These are phyloP conservation scores for Chrysoporthe puriensis DNA, from an alignment of 2,329 filamentous ascomycete species.

Conservation along the genomic window DNA sequence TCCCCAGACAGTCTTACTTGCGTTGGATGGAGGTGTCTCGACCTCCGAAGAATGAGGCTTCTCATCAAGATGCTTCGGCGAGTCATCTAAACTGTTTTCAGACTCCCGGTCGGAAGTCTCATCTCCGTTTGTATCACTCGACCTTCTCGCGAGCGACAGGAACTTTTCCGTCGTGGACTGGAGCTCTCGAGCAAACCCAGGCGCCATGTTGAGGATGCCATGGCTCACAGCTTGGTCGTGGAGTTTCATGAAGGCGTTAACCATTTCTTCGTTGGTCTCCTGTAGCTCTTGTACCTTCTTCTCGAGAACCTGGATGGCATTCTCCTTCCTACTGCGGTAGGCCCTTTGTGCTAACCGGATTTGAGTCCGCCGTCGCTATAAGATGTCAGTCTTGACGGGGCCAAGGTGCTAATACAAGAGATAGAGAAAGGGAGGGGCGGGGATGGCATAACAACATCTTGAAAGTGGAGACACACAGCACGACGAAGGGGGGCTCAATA, in stretches of 20 bases:
- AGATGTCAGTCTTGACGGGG: constrained; percentile 32
- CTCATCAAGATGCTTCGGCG: constrained; percentile 15
- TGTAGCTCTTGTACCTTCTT: constrained; percentile 71
- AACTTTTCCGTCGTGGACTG: constrained; percentile 62
- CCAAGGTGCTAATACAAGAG: constrained; percentile 9
- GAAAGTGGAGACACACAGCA: not conserved
- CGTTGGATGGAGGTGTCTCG: not conserved
- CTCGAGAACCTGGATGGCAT: constrained; percentile 74
- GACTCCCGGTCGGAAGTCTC: constrained; percentile 27
- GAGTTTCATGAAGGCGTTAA: constrained; percentile 68
- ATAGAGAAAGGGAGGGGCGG: not conserved
- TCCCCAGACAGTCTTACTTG: constrained; percentile 31
- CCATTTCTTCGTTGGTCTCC: constrained; percentile 73
- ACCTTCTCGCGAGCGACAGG: constrained; percentile 55
- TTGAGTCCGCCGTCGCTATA: constrained; percentile 78
- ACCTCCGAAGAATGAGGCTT: constrained; percentile 29
- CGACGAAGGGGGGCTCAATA: constrained; percentile 1
- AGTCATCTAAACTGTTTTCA: constrained; percentile 7
- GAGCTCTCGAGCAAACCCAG: constrained; percentile 61
- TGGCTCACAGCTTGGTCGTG: constrained; percentile 63
- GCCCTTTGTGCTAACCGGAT: constrained; percentile 85
- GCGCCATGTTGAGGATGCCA: constrained; percentile 60
- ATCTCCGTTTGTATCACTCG: constrained; percentile 42
- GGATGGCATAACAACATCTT: not conserved
- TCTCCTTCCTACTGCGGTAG: constrained; percentile 84